Evolutionary conservation across 345 rosid species (phyloP).

Genomic region (Heritiera fomes): DNA sequence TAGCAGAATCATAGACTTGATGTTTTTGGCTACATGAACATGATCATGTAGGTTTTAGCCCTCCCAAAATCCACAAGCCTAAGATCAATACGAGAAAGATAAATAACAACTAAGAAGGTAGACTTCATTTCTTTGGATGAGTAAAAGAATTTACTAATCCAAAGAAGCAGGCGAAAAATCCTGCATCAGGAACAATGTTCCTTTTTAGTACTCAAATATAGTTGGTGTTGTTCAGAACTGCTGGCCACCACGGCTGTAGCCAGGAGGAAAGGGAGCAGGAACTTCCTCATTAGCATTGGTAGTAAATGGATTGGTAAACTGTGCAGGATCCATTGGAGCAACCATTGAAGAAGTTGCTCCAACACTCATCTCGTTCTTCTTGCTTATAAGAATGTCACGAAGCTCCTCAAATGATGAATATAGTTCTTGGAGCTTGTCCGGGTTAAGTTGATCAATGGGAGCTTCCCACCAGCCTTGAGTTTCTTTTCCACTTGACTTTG

Average conservation of each 20-base stretch:
- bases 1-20: background rate
- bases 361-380: background rate
- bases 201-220: background rate
- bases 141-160: background rate
- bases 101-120: background rate
- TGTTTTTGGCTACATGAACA: background rate
- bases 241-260: background rate
- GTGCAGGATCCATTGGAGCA: conserved; percentile 9
- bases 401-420: background rate
- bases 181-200: background rate
- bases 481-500: background rate
- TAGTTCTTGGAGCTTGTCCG: background rate
- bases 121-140: background rate
- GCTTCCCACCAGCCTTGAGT: conserved; percentile 27
- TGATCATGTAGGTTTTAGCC: background rate
- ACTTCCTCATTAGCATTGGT: background rate
- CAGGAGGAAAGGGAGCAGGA: background rate
- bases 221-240: background rate
- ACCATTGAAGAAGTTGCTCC: background rate
- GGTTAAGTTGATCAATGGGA: conserved; percentile 21
- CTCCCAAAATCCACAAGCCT: background rate
- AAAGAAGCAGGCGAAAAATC: background rate
- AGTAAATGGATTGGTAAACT: background rate
- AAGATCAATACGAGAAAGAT: background rate
- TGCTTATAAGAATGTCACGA: background rate